Evolutionary conservation across 345 rosid genomes (phyloP), one percentile per base, ranked within the genome.

Genomic region (Populus ilicifolia): DNA sequence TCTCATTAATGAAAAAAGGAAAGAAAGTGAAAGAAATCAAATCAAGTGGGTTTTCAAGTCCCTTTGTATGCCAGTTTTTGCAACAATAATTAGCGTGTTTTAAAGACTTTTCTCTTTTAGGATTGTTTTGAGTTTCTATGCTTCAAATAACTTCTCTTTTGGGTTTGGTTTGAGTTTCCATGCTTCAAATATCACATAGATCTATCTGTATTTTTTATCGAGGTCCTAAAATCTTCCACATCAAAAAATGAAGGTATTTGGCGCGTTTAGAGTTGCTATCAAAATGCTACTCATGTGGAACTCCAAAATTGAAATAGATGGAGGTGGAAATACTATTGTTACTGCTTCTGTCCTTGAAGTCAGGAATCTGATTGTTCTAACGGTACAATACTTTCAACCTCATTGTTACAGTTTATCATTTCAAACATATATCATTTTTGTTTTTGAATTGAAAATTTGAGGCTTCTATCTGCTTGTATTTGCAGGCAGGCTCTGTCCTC

Each of bases 231-330:
- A 43, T 71, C 35, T 66, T 74, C 16, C 39, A 66, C 44, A 77
- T 75, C 73, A 12, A 29, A 74, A 78, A 82, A 66, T 88, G 89
- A 88, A 95, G 99, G 98, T 95, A 54, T 95, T 59, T 87, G 99
- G 99, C 67, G 99, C 99, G 78, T 90, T 95, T 73, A 85, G 99
- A 84, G 93, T 96, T 87, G 86, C 90, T 61, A 86, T 92, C 44
- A 96, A 96, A 87, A 93, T 96, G 90, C 82, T 96, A 80, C 94
- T 96, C 71, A 92, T 96, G 98, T 90, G 91, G 95, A 96, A 96
- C 88, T 93, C 99, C 73, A 85, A 85, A 74, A 92, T 96, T 87
- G 89, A 85, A 88, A 89, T 93, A 79, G 99, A 93, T 88, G 98
- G 98, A 67, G 91, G 94, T 44, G 97, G 98, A 85, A 93, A 93